These are phyloP conservation scores for Thermothelomyces thermophilus DNA, from an alignment of 2,329 filamentous ascomycete species.

Conservation along the genomic window DNA sequence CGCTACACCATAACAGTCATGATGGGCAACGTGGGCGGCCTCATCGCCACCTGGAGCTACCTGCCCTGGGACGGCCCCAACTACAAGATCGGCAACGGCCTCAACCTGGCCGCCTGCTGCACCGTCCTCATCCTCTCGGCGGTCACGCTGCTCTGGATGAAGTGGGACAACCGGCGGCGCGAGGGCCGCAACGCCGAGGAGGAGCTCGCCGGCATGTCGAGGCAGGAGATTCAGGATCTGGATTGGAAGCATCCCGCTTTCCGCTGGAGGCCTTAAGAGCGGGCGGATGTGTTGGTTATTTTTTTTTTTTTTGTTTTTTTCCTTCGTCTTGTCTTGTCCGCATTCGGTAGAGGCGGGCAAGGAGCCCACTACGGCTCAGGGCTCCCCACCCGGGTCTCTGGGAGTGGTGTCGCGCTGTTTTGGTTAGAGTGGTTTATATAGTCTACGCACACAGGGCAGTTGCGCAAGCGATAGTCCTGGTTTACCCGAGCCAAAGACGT, in stretches of 20 bases:
- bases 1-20: conserved; percentile 23
- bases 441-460: too few species aligned
- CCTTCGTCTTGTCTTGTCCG: too few species aligned
- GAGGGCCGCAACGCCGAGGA: conserved; percentile 48
- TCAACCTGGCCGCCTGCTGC: conserved; percentile 60
- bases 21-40: conserved; percentile 26
- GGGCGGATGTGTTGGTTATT: not conserved
- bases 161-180: conserved; percentile 52
- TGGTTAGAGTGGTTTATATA: too few species aligned
- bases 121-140: conserved; percentile 47
- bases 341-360: too few species aligned
- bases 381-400: too few species aligned
- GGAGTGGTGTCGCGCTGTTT: too few species aligned
- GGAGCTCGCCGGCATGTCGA: conserved; percentile 50
- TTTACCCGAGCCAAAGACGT: too few species aligned
- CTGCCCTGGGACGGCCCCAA: conserved; percentile 56
- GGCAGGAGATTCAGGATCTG: conserved; percentile 50
- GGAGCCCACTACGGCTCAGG: too few species aligned
- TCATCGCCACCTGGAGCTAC: conserved; percentile 56
- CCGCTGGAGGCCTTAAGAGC: conserved; percentile 42
- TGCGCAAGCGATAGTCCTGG: too few species aligned
- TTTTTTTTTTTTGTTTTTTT: not conserved
- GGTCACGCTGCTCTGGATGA: conserved; percentile 53
- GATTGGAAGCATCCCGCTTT: conserved; percentile 65
- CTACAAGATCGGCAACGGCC: conserved; percentile 62